Conservation (phyloP, 768 basidiomycete species). For the Naematelia encephala region DNA sequence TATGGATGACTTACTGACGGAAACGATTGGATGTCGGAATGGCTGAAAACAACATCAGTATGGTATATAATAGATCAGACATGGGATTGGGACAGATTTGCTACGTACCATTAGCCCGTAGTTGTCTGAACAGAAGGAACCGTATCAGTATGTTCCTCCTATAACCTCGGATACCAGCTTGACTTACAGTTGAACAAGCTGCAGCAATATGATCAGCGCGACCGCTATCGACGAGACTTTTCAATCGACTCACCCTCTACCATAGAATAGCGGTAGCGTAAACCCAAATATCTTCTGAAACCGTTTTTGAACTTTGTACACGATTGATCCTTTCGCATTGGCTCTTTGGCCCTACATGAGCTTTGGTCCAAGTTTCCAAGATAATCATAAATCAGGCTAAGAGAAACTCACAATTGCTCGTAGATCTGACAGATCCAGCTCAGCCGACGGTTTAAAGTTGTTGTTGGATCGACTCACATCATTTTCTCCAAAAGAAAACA, state of each 20-base stretch:
- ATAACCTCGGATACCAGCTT: too few relatives aligned
- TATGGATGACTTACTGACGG: constrained; percentile 72
- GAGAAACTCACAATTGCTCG: constrained; percentile 68
- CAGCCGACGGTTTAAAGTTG: too few relatives aligned
- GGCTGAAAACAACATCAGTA: constrained; percentile 54
- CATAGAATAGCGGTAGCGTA: constrained; percentile 95
- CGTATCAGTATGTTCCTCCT: background rate
- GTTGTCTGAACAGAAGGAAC: constrained; percentile 64
- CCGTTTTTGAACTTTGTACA: constrained; percentile 80
- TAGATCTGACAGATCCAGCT: constrained; percentile 73
- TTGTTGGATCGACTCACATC: constrained; percentile 74
- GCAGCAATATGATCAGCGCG: too few relatives aligned
- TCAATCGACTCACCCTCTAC: constrained; percentile 62
- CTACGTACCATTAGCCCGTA: constrained; percentile 72
- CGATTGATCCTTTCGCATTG: constrained; percentile 83
- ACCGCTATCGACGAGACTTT: too few relatives aligned
- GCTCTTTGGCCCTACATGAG: too few relatives aligned
- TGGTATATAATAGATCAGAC: constrained; percentile 7
- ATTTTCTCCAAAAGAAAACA: constrained; percentile 98
- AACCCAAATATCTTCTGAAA: constrained; percentile 93
- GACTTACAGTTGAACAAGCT: constrained; percentile 77
- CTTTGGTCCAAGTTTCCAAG: too few relatives aligned
- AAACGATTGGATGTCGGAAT: constrained; percentile 90
- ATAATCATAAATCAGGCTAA: background rate
- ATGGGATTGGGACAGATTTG: background rate